phyloP scores from a whole-genome alignment of 1,284 basidiomycete genomes.

The Polyporus tsugae region DNA sequence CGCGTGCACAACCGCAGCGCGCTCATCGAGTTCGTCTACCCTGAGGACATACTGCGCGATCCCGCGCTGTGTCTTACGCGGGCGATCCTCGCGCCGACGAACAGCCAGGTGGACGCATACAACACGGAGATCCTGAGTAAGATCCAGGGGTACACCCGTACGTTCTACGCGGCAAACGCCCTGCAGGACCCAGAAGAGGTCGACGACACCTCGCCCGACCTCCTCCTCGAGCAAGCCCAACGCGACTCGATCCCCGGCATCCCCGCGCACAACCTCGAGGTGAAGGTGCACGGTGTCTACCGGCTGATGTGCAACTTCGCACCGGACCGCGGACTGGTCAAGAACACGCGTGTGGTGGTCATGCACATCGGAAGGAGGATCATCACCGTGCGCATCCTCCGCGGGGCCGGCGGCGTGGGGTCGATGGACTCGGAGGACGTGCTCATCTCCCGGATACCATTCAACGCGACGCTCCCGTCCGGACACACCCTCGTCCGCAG shows the following conservation, averaged over 20 bases:
- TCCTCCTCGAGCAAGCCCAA: conserved; percentile 41
- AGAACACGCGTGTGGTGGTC: conserved; percentile 49
- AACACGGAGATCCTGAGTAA: conserved; percentile 43
- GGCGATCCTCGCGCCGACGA: conserved; percentile 48
- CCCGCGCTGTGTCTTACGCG: conserved; percentile 41
- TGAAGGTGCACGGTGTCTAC: conserved; percentile 47
- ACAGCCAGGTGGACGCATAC: conserved; percentile 47
- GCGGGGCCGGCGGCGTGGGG: conserved; percentile 33
- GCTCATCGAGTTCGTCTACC: conserved; percentile 47
- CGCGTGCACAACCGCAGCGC: conserved; percentile 34
- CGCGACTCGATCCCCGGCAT: conserved; percentile 40
- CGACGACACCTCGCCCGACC: conserved; percentile 32
- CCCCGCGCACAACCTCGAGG: conserved; percentile 41
- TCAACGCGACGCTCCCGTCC: conserved; percentile 40
- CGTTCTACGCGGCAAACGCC: conserved; percentile 42
- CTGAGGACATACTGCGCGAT: conserved; percentile 39
- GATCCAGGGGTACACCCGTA: conserved; percentile 36
- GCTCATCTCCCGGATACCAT: conserved; percentile 47
- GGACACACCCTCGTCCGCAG: conserved; percentile 44
- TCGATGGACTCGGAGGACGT: conserved; percentile 39
- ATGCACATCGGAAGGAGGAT: conserved; percentile 38
- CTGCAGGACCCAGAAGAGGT: conserved; percentile 40
- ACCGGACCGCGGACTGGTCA: conserved; percentile 47
- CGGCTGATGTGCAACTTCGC: conserved; percentile 50
- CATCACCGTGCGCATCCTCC: conserved; percentile 43